Conservation (phyloP, 2,329 filamentous ascomycete genomes). For the Fusarium ambrosium region DNA sequence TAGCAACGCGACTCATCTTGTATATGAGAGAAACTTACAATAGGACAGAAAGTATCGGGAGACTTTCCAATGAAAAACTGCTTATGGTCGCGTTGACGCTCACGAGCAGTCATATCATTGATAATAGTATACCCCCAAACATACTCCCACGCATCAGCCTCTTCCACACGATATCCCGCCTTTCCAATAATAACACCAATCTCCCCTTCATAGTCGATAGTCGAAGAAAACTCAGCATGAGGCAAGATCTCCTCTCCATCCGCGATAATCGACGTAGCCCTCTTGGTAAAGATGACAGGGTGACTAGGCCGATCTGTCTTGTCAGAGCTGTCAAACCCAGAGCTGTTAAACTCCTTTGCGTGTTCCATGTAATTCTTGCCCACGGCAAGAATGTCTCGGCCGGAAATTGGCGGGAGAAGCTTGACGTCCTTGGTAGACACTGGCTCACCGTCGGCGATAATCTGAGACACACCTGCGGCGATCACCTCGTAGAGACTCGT, state of each 20-base stretch:
- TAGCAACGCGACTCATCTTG: too few species aligned
- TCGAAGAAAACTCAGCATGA: slow-evolving; percentile 62
- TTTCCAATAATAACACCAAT: slow-evolving; percentile 69
- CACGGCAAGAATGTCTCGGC: slow-evolving; percentile 66
- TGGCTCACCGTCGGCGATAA: slow-evolving; percentile 47
- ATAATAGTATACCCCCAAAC: slow-evolving; percentile 71
- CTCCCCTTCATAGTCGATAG: slow-evolving; percentile 69
- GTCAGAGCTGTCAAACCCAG: slow-evolving; percentile 67
- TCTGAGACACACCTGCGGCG: slow-evolving; percentile 56
- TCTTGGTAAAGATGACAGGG: slow-evolving; percentile 69
- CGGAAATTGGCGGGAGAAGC: slow-evolving; percentile 61
- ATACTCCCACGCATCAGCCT: slow-evolving; percentile 61
- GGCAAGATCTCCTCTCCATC: slow-evolving; percentile 61
- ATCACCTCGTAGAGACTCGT: slow-evolving; percentile 66
- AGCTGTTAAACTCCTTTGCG: slow-evolving; percentile 69
- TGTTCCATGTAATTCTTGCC: slow-evolving; percentile 71
- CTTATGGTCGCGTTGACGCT: slow-evolving; percentile 68
- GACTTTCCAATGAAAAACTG: slow-evolving; percentile 72
- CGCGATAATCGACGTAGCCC: slow-evolving; percentile 66
- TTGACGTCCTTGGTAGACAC: slow-evolving; percentile 52
- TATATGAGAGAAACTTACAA: slow-evolving; percentile 50
- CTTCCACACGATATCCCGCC: slow-evolving; percentile 57
- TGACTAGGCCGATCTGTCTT: slow-evolving; percentile 65
- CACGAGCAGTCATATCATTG: slow-evolving; percentile 66
- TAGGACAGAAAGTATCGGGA: slow-evolving; percentile 68